A percentile compares a stretch with the other conserved stretches of the same genome.
Evolutionary conservation across 306 rosid species (phyloP).

Genomic region (Lathyrus aphaca): DNA sequence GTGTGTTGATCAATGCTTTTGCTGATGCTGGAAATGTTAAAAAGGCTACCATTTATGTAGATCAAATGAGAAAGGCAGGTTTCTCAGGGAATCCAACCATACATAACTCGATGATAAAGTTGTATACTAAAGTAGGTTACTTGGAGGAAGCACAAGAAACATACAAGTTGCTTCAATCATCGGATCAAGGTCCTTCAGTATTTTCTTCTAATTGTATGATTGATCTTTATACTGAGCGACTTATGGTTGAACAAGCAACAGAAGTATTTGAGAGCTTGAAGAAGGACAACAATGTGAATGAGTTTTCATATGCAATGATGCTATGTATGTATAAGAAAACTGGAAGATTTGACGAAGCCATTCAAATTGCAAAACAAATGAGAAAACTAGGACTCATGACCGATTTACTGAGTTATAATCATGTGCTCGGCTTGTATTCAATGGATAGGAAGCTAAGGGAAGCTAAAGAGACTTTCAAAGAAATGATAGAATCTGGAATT

Average conservation of each 20-base stretch:
- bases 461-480: slow-evolving; percentile 59
- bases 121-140: slow-evolving; percentile 77
- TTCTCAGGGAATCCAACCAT: slow-evolving; percentile 59
- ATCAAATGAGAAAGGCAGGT: slow-evolving; percentile 66
- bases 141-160: slow-evolving; percentile 75
- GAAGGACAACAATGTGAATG: slow-evolving; percentile 61
- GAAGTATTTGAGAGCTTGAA: slow-evolving; percentile 66
- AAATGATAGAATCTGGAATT: slow-evolving; percentile 59
- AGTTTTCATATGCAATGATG: slow-evolving; percentile 88
- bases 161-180: slow-evolving; percentile 57
- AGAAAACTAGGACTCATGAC: slow-evolving; percentile 53
- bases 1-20: slow-evolving; percentile 75
- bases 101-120: slow-evolving; percentile 73
- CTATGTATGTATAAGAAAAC: slow-evolving; percentile 77
- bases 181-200: slow-evolving; percentile 57
- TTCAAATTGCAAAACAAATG: slow-evolving; percentile 65
- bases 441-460: slow-evolving; percentile 60
- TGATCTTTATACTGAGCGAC: slow-evolving; percentile 71
- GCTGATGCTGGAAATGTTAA: slow-evolving; percentile 71
- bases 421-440: slow-evolving; percentile 69
- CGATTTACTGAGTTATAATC: slow-evolving; percentile 69
- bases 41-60: slow-evolving; percentile 56
- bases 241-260: slow-evolving; percentile 68
- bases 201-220: slow-evolving; percentile 90
- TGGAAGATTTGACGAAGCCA: slow-evolving; percentile 70